Evolutionary conservation across 108 stramenopile genomes (phyloP), one percentile per base, ranked within the genome.

Genomic region (Conticribra guillardii): DNA sequence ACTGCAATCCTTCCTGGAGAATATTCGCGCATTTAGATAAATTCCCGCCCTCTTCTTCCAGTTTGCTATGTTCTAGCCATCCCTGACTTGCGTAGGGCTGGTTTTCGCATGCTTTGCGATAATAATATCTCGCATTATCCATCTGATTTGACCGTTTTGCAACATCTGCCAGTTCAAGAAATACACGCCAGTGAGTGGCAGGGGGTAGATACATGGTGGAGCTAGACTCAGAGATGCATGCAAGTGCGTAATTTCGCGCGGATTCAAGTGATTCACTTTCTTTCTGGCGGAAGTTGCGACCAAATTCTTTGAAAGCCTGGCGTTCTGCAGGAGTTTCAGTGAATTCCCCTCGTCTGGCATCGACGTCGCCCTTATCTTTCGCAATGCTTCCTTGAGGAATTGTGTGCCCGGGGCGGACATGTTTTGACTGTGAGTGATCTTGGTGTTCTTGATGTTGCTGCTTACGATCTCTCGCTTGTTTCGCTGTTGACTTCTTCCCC

Each of bases 1-100:
- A 85, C 27, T 85, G 79, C 30, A 95, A 73, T 8, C 94, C 94
- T 48, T 84, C 82, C 44, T 79, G 74, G 8, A 98, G 76, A 55
- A 96, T 92, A 49, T 67, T 73, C 2, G 86, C 64, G 49, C 92
- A 90, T 14, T 76, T 64, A 23, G 74, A 66, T 58, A 92, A 70
- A 51, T 95, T 84, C 2, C 97, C 97, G 47, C 91, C 87, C 61
- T 99, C 97, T 78, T 99, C 97, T 67, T 98, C 97, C 54, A 99
- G 76, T 65, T 97, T 98, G 78, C 96, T 95, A 73, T 89, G 93
- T 68, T 98, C 98, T 53, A 99, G 72, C 98, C 98, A 99, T 0
- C 91, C 95, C 61, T 96, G 96, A 61, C 81, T 79, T 0, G 95
- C 94, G 60, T 81, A 87, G 0, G 96, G 96, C 62, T 98, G 95